A percentile compares a stretch with the other conserved stretches of the same genome.
Evolutionary conservation across 441 rosid species (phyloP).

Genomic region (Bruguiera hainesii): DNA sequence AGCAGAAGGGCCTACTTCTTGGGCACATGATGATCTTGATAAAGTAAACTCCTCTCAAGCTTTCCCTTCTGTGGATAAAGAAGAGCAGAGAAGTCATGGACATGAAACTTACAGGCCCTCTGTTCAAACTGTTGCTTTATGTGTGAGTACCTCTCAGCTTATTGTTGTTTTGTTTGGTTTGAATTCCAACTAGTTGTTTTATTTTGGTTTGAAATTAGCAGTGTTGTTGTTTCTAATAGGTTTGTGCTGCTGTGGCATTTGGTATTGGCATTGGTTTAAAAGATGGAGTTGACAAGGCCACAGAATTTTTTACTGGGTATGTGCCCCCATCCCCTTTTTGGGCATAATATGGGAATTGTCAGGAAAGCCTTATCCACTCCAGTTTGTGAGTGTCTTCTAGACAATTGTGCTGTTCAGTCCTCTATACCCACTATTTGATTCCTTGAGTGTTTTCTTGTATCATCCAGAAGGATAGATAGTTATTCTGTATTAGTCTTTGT

Average conservation of each 20-base stretch:
- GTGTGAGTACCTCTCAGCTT: conserved; percentile 46
- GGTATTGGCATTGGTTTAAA: conserved; percentile 75
- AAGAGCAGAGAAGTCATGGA: conserved; percentile 30
- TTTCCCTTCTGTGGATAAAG: conserved; percentile 26
- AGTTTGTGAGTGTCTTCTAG: not conserved
- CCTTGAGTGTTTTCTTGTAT: no score
- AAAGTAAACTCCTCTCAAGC: conserved; percentile 13
- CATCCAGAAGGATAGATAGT: no score
- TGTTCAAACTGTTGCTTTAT: conserved; percentile 67
- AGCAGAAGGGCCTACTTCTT: conserved; percentile 34
- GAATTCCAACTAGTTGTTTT: conserved; percentile 1
- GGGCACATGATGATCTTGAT: conserved; percentile 27
- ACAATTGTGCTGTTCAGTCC: no score
- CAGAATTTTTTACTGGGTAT: conserved; percentile 93
- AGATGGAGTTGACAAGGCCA: conserved; percentile 78
- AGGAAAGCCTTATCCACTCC: not conserved
- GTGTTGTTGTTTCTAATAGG: conserved; percentile 41
- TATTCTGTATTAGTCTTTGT: no score
- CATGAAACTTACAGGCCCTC: conserved; percentile 47
- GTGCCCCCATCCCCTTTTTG: not conserved
- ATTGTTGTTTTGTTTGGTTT: not conserved
- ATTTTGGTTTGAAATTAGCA: conserved; percentile 14
- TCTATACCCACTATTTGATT: no score
- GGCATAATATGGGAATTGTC: not conserved
- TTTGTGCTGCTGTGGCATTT: conserved; percentile 68